Evolutionary conservation across 2,329 filamentous ascomycete genomes (phyloP).

Genomic region (Xylaria arbuscula): DNA sequence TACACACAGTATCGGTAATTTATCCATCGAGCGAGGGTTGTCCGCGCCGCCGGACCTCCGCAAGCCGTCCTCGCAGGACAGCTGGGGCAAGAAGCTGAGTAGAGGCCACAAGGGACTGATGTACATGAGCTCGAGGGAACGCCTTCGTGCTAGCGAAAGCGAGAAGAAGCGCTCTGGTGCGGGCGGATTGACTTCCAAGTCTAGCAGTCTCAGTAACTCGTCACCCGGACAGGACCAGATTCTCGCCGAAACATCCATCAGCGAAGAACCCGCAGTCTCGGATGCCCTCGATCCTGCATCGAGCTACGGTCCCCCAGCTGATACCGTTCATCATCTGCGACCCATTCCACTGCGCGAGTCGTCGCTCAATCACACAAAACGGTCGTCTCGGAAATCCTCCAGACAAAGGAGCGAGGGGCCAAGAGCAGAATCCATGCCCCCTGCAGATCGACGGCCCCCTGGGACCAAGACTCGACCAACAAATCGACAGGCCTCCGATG

Average conservation of each 20-base stretch:
- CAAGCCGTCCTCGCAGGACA: constrained; percentile 67
- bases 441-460: constrained; percentile 55
- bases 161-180: constrained; percentile 68
- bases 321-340: constrained; percentile 43
- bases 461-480: constrained; percentile 43
- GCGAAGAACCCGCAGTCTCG: constrained; percentile 61
- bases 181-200: constrained; percentile 55
- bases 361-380: constrained; percentile 66
- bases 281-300: constrained; percentile 34
- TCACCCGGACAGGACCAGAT: constrained; percentile 59
- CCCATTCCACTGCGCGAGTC: constrained; percentile 74
- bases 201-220: constrained; percentile 53
- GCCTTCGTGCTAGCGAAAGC: constrained; percentile 69
- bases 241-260: constrained; percentile 65
- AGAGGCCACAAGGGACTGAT: constrained; percentile 69
- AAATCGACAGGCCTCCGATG: constrained; percentile 42
- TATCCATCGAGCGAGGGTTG: constrained; percentile 70
- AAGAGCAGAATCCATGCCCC: constrained; percentile 54
- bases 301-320: constrained; percentile 41
- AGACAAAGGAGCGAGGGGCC: constrained; percentile 60
- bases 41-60: constrained; percentile 62
- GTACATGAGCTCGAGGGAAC: constrained; percentile 80
- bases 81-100: constrained; percentile 68
- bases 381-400: constrained; percentile 62
- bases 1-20: constrained; percentile 70